Conservation (phyloP, 202 grass and related monocot genomes). For the Musa balbisiana region DNA sequence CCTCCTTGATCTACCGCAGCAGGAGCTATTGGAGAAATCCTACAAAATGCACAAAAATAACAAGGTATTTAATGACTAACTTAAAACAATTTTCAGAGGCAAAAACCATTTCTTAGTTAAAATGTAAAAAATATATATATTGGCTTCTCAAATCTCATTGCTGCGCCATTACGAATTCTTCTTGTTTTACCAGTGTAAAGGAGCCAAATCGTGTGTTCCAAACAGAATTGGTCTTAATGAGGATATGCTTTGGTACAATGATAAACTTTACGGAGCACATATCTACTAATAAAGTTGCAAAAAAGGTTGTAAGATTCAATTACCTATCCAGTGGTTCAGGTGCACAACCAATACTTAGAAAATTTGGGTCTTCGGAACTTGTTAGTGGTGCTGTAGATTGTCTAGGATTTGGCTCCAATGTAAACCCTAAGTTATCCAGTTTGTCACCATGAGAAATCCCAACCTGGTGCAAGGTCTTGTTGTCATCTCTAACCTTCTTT, state of each 20-base stretch:
- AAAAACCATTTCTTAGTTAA: too few species aligned
- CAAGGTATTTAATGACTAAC: too few species aligned
- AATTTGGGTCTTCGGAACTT: conserved; percentile 33
- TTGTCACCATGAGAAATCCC: conserved; percentile 52
- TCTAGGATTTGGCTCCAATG: conserved; percentile 40
- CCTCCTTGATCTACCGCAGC: neutral
- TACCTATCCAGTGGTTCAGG: conserved; percentile 41
- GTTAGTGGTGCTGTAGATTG: conserved; percentile 22
- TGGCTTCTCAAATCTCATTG: neutral
- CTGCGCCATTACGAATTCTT: neutral
- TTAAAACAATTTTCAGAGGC: too few species aligned
- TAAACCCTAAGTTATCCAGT: conserved; percentile 57
- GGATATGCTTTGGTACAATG: too few species aligned
- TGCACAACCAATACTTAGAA: conserved; percentile 23
- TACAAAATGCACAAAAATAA: neutral
- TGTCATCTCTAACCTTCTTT: conserved; percentile 63
- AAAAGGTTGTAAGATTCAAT: conserved; percentile 12
- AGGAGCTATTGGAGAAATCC: neutral
- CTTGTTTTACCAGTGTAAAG: neutral
- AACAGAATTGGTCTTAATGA: too few species aligned
- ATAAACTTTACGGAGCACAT: too few species aligned
- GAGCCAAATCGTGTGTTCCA: too few species aligned
- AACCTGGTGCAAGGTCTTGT: conserved; percentile 52
- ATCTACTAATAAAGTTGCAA: too few species aligned
- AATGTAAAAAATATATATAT: neutral